Conservation (phyloP, 2,329 filamentous ascomycete genomes). For the Podosphaera xanthii region DNA sequence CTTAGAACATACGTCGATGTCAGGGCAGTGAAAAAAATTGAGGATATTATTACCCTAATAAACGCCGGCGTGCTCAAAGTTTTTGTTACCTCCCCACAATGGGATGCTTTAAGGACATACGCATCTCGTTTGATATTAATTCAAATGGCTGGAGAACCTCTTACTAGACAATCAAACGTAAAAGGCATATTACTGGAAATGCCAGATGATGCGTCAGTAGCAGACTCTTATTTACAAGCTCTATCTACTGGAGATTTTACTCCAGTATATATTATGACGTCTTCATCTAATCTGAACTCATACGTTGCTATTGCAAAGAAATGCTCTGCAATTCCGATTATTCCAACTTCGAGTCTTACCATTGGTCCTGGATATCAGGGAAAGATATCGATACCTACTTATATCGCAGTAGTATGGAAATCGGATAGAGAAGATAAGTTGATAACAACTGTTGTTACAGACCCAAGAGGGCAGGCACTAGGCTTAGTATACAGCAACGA, state of each 20-base stretch:
- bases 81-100: conserved; percentile 52
- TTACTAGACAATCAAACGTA: conserved; percentile 5
- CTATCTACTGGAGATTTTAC: conserved; percentile 9
- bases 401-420: conserved; percentile 53
- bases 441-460: conserved; percentile 73
- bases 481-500: conserved; percentile 88
- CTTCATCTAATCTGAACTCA: neutral
- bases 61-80: conserved; percentile 69
- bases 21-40: conserved; percentile 39
- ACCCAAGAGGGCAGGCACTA: conserved; percentile 63
- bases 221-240: conserved; percentile 18
- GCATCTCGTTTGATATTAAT: conserved; percentile 32
- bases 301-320: conserved; percentile 7
- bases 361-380: conserved; percentile 31
- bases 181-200: conserved; percentile 16
- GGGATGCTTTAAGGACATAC: conserved; percentile 33
- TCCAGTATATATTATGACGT: conserved; percentile 9
- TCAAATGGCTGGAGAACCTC: conserved; percentile 8
- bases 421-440: conserved; percentile 69
- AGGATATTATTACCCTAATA: conserved; percentile 59
- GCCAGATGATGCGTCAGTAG: conserved; percentile 13
- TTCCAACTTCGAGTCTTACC: conserved; percentile 49
- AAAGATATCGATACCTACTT: conserved; percentile 40
- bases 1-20: conserved; percentile 55
- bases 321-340: conserved; percentile 38